Conservation (phyloP, 768 basidiomycete genomes). For the Floccularia luteovirens region DNA sequence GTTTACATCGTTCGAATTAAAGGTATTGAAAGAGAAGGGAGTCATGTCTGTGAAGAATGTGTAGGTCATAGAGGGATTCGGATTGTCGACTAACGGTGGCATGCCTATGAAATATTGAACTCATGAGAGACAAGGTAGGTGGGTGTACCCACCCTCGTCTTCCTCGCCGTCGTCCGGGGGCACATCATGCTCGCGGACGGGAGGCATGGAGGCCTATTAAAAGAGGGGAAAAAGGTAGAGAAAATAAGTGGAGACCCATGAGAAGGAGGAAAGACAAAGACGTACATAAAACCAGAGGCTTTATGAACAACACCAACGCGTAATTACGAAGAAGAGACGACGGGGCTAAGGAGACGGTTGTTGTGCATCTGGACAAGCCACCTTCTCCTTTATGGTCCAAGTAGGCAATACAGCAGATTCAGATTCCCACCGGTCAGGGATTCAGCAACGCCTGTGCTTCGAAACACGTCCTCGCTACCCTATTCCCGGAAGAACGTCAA, state of each 20-base stretch:
- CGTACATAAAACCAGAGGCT: constrained; percentile 10
- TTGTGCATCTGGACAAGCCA: constrained; percentile 11
- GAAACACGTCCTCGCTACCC: constrained; percentile 16
- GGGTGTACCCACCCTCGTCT: constrained; percentile 10
- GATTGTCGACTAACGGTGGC: constrained; percentile 48
- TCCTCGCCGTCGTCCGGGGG: constrained; percentile 18
- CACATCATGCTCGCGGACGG: constrained; percentile 19
- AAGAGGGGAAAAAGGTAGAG: constrained; percentile 7
- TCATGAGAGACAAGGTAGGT: constrained; percentile 7
- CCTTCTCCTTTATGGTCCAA: constrained; percentile 28
- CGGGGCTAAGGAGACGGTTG: constrained; percentile 14
- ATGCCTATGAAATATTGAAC: constrained; percentile 27
- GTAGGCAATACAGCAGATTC: constrained; percentile 12
- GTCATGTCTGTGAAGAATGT: constrained; percentile 61
- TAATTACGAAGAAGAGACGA: constrained; percentile 16
- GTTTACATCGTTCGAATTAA: constrained; percentile 17
- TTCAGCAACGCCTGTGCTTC: constrained; percentile 16
- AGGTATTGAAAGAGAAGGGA: constrained; percentile 35
- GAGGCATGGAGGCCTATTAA: constrained; percentile 17
- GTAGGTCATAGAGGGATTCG: constrained; percentile 43
- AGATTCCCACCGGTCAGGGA: constrained; percentile 22
- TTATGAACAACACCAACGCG: constrained; percentile 6
- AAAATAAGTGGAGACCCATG: too few relatives aligned
- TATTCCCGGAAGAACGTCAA: constrained; percentile 23
- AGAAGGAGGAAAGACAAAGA: constrained; percentile 14